phyloP scores from a whole-genome alignment of 2,329 filamentous ascomycete species.

The Nannizziopsis barbatae region DNA sequence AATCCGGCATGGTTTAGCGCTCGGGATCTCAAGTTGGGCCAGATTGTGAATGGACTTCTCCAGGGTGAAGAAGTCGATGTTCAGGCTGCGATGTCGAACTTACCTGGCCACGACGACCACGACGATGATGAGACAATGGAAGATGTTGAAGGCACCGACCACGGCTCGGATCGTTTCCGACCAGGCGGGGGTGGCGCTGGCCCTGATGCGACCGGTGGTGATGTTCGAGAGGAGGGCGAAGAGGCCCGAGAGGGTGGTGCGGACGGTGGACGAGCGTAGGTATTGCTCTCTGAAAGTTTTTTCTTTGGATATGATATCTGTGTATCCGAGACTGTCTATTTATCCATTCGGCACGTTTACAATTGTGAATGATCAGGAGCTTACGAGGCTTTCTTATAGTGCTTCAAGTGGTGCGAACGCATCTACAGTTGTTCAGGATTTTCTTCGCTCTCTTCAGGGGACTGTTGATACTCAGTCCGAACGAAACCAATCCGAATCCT shows the following conservation, averaged over 20 bases:
- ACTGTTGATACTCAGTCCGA: constrained; percentile 35
- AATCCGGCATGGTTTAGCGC: constrained; percentile 71
- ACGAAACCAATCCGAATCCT: constrained; percentile 30
- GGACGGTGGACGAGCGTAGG: constrained; percentile 99
- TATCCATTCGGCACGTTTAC: background rate
- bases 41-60: constrained; percentile 72
- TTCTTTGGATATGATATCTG: background rate
- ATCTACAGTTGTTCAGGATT: constrained; percentile 70
- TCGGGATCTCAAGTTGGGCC: constrained; percentile 74
- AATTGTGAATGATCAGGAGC: background rate
- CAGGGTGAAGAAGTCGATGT: constrained; percentile 85
- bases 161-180: constrained; percentile 45
- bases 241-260: constrained; percentile 82
- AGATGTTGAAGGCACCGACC: constrained; percentile 55
- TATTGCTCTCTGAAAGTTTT: constrained; percentile 40
- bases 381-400: constrained; percentile 35
- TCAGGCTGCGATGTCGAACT: constrained; percentile 55
- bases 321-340: constrained; percentile 1
- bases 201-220: constrained; percentile 75
- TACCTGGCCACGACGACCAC: constrained; percentile 44
- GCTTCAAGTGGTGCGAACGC: constrained; percentile 56
- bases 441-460: constrained; percentile 60
- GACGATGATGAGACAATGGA: constrained; percentile 70
- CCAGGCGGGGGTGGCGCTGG: constrained; percentile 67
- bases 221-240: constrained; percentile 81